Evolutionary conservation across 78 protist species (phyloP).

Genomic region (Trichosphaerium sp.): DNA sequence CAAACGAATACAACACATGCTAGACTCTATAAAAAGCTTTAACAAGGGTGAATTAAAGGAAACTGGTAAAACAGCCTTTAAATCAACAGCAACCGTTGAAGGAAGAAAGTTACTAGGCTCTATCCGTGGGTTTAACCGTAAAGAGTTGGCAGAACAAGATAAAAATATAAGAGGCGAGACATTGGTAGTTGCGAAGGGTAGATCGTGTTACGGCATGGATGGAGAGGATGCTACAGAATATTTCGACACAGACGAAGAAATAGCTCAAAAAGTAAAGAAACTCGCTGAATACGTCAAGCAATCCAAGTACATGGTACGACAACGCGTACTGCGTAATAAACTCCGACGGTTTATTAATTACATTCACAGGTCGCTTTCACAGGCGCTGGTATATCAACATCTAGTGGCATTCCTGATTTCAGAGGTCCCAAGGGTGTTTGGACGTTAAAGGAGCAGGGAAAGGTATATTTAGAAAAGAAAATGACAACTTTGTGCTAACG

Average conservation of each 20-base stretch:
- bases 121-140: too few species aligned
- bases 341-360: not conserved
- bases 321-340: too few species aligned
- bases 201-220: not conserved
- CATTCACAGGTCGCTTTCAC: not conserved
- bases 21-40: too few species aligned
- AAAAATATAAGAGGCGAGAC: not conserved
- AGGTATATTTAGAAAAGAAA: not conserved
- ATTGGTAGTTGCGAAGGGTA: not conserved
- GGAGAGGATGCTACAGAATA: not conserved
- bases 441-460: slow-evolving; percentile 9
- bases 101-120: too few species aligned
- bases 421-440: slow-evolving; percentile 4
- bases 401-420: slow-evolving; percentile 22
- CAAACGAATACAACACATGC: too few species aligned
- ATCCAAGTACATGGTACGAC: too few species aligned
- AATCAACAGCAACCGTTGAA: too few species aligned
- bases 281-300: too few species aligned
- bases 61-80: too few species aligned
- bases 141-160: not conserved
- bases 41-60: too few species aligned
- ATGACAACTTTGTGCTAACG: too few species aligned
- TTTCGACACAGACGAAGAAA: not conserved
- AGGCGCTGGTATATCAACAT: slow-evolving; percentile 15
- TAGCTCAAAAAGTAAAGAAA: not conserved